Conservation (phyloP, 331 rosid species). For the Acacia pycnantha region DNA sequence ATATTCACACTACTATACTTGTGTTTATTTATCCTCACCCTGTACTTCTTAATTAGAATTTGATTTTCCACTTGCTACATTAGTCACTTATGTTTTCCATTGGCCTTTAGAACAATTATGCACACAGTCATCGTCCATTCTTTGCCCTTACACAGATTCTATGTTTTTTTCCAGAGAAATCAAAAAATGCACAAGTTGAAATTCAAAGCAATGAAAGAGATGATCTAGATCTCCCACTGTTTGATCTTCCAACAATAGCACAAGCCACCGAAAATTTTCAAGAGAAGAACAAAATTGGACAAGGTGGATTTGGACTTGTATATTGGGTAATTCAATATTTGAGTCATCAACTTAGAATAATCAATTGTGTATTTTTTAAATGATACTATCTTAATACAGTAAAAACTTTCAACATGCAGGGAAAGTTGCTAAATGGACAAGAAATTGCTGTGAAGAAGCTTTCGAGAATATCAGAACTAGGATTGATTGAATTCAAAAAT, state of each 20-base stretch:
- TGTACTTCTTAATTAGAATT: neutral
- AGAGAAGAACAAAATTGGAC: conserved; percentile 14
- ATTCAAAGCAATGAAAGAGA: neutral
- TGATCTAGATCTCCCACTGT: conserved; percentile 19
- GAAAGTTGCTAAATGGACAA: neutral
- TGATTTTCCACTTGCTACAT: neutral
- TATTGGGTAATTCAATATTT: neutral
- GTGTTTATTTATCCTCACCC: neutral
- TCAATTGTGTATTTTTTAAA: neutral
- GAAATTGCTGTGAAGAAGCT: conserved; percentile 28
- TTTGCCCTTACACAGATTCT: neutral
- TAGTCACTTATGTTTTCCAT: neutral
- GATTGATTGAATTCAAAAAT: conserved; percentile 13
- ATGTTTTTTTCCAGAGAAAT: neutral
- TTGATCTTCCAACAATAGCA: neutral
- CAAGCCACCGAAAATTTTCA: conserved; percentile 16
- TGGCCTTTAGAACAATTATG: neutral
- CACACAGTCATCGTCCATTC: neutral
- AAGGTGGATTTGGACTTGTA: conserved; percentile 32
- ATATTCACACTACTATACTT: neutral
- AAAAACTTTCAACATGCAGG: neutral
- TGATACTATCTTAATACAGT: neutral
- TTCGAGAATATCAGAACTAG: neutral
- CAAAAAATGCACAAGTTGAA: neutral
- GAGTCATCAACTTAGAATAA: neutral